Evolutionary conservation across 2,329 filamentous ascomycete species (phyloP), one percentile per base, ranked within the genome.

Genomic region (Onygenales sp.): DNA sequence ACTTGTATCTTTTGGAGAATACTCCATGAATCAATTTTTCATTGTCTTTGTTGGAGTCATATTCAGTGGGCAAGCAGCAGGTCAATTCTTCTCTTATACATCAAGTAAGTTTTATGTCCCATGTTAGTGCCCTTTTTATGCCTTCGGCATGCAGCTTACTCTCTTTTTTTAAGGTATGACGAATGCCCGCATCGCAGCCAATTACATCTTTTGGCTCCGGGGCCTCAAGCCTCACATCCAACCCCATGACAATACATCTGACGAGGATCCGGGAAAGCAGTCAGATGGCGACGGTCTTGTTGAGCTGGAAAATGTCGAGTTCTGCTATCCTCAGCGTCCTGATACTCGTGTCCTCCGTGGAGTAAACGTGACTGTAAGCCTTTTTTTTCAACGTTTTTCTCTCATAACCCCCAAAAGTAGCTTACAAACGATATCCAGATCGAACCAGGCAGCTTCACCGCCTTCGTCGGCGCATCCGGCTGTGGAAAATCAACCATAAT

Each of bases 401-500:
- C 17, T 3, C 13, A 36, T 21, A 35, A 4, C 6, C 8, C 14
- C 14, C 2, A 7, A 14, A 54, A 5, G 21, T 49, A 1, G 46
- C 38, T 45, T 32, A 52, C 43, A 5, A 33, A 46, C 21, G 33
- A 52, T 17, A 31, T 46, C 11, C 31, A 71, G 54, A 71, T 78
- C 57, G 61, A 69, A 51, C 71, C 71, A 5, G 77, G 77, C 13
- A 71, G 78, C 42, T 81, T 76, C 48, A 69, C 77, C 3, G 80
- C 78, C 0, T 69, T 82, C 17, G 79, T 83, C 0, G 80, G 80
- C 4, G 72, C 78, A 1, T 81, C 76, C 0, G 79, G 80, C 5
- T 80, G 78, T 53, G 80, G 80, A 2, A 74, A 91, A 71, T 86
- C 83, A 0, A 88, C 82, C 13, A 82, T 88, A 43, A 80, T 92